Evolutionary conservation across 306 rosid genomes (phyloP), one percentile per base, ranked within the genome.

Genomic region (Macrotyloma uniflorum): DNA sequence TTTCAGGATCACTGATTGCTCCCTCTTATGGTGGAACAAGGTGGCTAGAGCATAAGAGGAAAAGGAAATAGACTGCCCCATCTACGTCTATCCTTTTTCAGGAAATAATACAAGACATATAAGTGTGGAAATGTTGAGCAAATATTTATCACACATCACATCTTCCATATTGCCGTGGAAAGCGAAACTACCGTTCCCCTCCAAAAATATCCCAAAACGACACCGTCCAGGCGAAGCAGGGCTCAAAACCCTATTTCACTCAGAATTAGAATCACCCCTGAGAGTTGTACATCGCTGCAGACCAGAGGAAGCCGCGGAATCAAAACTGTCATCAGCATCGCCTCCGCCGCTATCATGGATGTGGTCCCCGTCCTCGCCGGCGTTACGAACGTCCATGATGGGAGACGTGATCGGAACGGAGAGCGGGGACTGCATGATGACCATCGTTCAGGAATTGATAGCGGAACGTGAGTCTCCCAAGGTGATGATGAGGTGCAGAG

Each of bases 381-480:
- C 58, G 14, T 63, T 74, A 5, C 30, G 9, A 6, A 64, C 82
- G 2, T 26, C 19, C 0, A 59, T 54, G 5, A 58, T 77, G 61
- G 93, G 76, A 16, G 97, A 91, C 53, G 19, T 87, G 64, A 87
- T 91, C 1, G 98, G 98, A 16, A 64, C 93, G 1, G 96, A 91
- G 70, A 93, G 93, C 14, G 96, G 93, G 0, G 89, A 88, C 23
- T 83, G 42, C 82, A 75, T 87, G 85, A 63, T 57, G 42, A 19
- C 62, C 6, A 70, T 45, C 2, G 5, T 40, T 0, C 79, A 64
- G 2, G 85, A 79, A 4, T 13, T 14, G 67, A 46, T 36, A 5
- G 19, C 5, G 4, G 24, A 50, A 20, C 9, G 12, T 0, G 19
- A 38, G 7, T 35, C 6, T 66, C 5, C 11, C 1, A 66, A 38